Base-by-base conservation (phyloP, 441 rosid genomes). In the Gossypium schwendimanii region DNA sequence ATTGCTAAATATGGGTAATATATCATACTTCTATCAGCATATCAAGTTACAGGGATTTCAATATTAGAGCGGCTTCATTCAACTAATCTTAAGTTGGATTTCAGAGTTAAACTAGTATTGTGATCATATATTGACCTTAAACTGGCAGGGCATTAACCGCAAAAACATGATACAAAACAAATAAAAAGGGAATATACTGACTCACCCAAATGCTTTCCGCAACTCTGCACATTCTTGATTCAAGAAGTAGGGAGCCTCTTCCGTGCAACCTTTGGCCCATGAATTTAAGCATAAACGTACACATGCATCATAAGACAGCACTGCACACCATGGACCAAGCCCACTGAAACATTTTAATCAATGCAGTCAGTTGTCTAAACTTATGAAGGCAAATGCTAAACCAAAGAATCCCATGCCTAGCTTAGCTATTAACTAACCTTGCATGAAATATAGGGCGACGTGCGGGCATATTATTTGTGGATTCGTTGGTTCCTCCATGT, bases 261-360 rank as follows among this genome's bases (percentile, higher is more conserved):
- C 88, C 8, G 73, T 73, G 75, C 87, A 85, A 78, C 94, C 89
- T 71, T 71, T 84, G 60, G 96, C 94, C 90, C 87, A 88, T 68
- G 97, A 92, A 72, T 91, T 87, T 74, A 94, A 97, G 81, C 98
- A 94, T 23, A 94, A 69, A 21, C 97, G 91, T 52, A 88, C 82
- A 74, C 98, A 94, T 0, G 94, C 95, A 63, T 94, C 98, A 75
- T 91, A 94, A 7, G 96, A 85, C 74, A 94, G 83, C 81, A 94
- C 94, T 39, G 89, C 91, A 78, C 79, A 86, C 97, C 98, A 93
- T 41, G 92, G 97, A 76, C 97, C 93, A 77, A 81, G 87, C 50
- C 85, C 88, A 76, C 98, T 93, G 92, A 74, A 75, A 45, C 61
- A 72, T 63, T 58, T 68, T 20, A 63, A 8, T 15, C 6, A 6